Base-by-base conservation (phyloP, 306 rosid species). In the Rosa chinensis region DNA sequence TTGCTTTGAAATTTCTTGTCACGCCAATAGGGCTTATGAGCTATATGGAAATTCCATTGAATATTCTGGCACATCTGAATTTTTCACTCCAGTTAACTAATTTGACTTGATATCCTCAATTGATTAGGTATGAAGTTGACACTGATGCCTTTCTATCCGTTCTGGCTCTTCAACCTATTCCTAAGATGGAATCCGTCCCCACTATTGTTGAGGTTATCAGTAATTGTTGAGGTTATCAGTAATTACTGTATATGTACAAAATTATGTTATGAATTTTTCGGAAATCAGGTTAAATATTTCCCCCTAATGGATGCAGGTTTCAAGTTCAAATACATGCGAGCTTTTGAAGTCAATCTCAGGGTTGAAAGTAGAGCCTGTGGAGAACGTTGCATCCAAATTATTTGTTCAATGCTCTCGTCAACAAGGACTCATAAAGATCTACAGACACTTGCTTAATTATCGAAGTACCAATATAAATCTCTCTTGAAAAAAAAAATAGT, bases 361-460 rank as follows among this genome's bases (percentile, higher is more conserved):
- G 45, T 80, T 95, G 85, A 95, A 90, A 85, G 98, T 95, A 76
- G 88, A 83, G 77, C 97, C 99, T 10, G 94, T 95, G 73, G 98
- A 95, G 88, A 90, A 91, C 84, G 98, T 90, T 79, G 87, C 99
- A 72, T 91, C 97, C 79, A 95, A 95, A 81, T 85, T 95, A 82
- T 93, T 95, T 85, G 99, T 95, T 73, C 99, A 95, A 79, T 95
- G 99, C 84, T 95, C 99, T 84, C 97, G 98, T 84, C 98, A 95
- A 86, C 91, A 89, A 86, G 98, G 96, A 78, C 98, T 93, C 59
- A 76, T 95, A 85, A 93, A 95, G 92, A 93, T 95, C 84, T 95
- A 95, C 93, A 88, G 93, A 82, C 99, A 95, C 88, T 88, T 95
- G 89, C 92, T 95, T 77, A 95, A 95, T 79, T 95, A 89, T 85